A percentile compares a stretch with the other conserved stretches of the same genome.
phyloP scores from a whole-genome alignment of 192 early-diverging fungal species.

The Coemansia biformis region DNA sequence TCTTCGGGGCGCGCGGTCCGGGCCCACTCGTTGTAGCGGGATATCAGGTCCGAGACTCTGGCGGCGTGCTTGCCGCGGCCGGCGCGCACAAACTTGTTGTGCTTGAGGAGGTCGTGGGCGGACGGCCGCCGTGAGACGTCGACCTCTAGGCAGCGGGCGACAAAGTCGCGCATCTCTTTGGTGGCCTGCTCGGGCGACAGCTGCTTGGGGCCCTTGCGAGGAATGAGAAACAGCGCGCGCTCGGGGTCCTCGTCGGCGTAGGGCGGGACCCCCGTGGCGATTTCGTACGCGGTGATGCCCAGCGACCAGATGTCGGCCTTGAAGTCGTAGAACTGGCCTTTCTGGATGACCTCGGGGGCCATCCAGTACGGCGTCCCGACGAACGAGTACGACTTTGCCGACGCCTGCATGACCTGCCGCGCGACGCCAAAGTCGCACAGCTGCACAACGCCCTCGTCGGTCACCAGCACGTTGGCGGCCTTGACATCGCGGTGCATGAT shows the following conservation, averaged over 20 bases:
- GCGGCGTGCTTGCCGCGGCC: conserved; percentile 48
- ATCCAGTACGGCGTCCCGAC: conserved; percentile 93
- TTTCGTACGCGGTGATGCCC: conserved; percentile 96
- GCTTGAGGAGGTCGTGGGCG: conserved; percentile 80
- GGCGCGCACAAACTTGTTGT: conserved; percentile 46
- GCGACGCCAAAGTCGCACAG: conserved; percentile 97
- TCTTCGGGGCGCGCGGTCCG: conserved; percentile 31
- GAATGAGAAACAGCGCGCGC: conserved; percentile 83
- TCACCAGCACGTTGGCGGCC: conserved; percentile 92
- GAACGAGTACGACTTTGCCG: conserved; percentile 81
- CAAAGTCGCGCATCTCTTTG: conserved; percentile 80
- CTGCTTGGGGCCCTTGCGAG: conserved; percentile 70
- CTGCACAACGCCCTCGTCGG: conserved; percentile 83
- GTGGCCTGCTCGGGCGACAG: conserved; percentile 75
- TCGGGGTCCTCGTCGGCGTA: conserved; percentile 86
- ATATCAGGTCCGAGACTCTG: conserved; percentile 41
- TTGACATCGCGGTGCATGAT: conserved; percentile 99
- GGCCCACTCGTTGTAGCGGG: conserved; percentile 39
- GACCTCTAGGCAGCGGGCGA: conserved; percentile 75
- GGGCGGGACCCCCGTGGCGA: conserved; percentile 92
- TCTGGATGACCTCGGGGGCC: conserved; percentile 78
- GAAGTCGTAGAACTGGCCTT: conserved; percentile 82
- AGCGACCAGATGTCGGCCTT: conserved; percentile 99
- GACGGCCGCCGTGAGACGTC: conserved; percentile 82
- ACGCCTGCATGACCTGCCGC: conserved; percentile 69